Base-by-base conservation (phyloP, 345 rosid genomes). In the Melastoma malabathricum region DNA sequence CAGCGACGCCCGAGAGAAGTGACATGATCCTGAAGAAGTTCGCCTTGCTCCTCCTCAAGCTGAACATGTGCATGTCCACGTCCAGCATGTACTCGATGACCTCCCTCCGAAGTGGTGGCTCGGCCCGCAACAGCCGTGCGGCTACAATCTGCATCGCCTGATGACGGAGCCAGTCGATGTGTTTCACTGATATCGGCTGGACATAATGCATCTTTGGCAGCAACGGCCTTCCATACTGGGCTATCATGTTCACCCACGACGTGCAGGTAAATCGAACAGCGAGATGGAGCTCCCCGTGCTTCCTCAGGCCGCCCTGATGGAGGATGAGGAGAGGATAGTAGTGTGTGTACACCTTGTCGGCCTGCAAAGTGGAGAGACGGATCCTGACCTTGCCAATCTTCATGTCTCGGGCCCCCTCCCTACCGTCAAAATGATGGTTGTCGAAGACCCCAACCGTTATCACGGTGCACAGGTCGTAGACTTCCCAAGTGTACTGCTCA, bases 401-500 rank as follows among this genome's bases (percentile, higher is more conserved):
- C 6, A 52, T 16, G 50, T 76, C 82, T 27, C 29, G 65, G 13
- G 45, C 54, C 13, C 60, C 63, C 1, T 68, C 74, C 18, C 60
- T 65, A 49, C 72, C 76, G 44, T 65, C 63, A 47, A 71, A n/a
- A 48, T 77, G 76, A 47, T 64, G 59, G 57, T 77, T 76, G 54
- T 76, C 82, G 61, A 64, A 69, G 6, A 51, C 74, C 59, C 39
- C 97, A 41, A 92, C 62, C 10, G 97, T 87, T 57, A 92, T 77
- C 22, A 87, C 97, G 3, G 98, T 92, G 51, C 98, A 87, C 1
- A 96, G 86, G 70, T 92, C 98, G 46, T 46, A 75, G 47, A 87
- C 97, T 54, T 92, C 98, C 97, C 98, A 92, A 14, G 97, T 92
- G 57, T 87, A 92, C 55, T 92, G 98, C 78, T 92, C 98, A 43